phyloP scores from a whole-genome alignment of 2,329 filamentous ascomycete species.

The Ascosphaera pollenicola region DNA sequence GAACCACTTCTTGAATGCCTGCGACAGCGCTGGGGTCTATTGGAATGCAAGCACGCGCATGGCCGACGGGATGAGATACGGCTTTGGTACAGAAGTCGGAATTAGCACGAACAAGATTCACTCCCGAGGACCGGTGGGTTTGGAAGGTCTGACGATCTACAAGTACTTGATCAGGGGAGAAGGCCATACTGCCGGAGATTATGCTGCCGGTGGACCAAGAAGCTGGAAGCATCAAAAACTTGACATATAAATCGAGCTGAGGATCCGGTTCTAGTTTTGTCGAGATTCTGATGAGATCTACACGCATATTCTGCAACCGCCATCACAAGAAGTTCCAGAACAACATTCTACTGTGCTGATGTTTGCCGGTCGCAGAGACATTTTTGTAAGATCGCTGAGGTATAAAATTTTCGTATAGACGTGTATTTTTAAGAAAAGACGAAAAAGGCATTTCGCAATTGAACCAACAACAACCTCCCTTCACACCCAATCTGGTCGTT shows the following conservation, averaged over 20 bases:
- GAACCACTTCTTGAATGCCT: constrained; percentile 58
- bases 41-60: constrained; percentile 94
- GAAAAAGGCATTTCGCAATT: too few relatives aligned
- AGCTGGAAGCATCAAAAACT: constrained; percentile 34
- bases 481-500: too few relatives aligned
- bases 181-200: constrained; percentile 62
- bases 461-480: too few relatives aligned
- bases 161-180: constrained; percentile 77
- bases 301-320: too few relatives aligned
- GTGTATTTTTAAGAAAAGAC: too few relatives aligned
- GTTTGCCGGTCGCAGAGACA: too few relatives aligned
- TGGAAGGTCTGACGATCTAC: constrained; percentile 92
- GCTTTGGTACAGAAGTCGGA: constrained; percentile 93
- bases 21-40: constrained; percentile 84
- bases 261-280: too few relatives aligned
- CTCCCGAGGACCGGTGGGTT: constrained; percentile 70
- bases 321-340: too few relatives aligned
- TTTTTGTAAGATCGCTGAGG: too few relatives aligned
- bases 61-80: constrained; percentile 90
- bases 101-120: constrained; percentile 99
- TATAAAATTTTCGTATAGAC: too few relatives aligned
- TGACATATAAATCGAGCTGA: constrained; percentile 7
- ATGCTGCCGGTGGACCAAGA: constrained; percentile 33
- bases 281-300: too few relatives aligned
- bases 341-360: too few relatives aligned